Conservation (phyloP, 2,329 filamentous ascomycete genomes). For the Colletotrichum ledebouriae region DNA sequence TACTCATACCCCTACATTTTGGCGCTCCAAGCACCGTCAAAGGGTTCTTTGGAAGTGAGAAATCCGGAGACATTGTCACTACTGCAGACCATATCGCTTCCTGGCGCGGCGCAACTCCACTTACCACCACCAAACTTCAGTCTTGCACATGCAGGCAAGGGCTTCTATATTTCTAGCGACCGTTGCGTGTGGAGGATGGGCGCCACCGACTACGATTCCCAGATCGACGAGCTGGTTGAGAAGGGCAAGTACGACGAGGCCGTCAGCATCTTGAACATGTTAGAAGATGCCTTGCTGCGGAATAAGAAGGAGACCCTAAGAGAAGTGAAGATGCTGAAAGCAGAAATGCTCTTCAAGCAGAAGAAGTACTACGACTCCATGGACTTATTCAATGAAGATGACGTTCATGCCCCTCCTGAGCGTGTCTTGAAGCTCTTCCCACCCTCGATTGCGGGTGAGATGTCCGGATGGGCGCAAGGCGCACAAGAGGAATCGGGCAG, state of each 20-base stretch:
- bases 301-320: conserved; percentile 86
- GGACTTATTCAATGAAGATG: conserved; percentile 86
- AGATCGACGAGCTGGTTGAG: conserved; percentile 85
- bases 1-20: conserved; percentile 98
- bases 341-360: conserved; percentile 84
- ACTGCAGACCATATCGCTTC: conserved; percentile 85
- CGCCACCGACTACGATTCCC: conserved; percentile 89
- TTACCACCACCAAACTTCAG: conserved; percentile 94
- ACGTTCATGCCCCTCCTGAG: conserved; percentile 90
- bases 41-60: conserved; percentile 88
- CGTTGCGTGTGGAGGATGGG: conserved; percentile 96
- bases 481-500: conserved; percentile 60
- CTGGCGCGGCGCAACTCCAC: conserved; percentile 86
- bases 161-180: conserved; percentile 93
- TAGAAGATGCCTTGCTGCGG: conserved; percentile 90
- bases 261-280: conserved; percentile 87
- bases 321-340: conserved; percentile 92
- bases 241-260: conserved; percentile 87
- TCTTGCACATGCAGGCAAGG: conserved; percentile 95
- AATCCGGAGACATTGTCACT: conserved; percentile 94
- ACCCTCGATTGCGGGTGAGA: conserved; percentile 82
- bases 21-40: conserved; percentile 84
- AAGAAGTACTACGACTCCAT: conserved; percentile 88
- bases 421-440: conserved; percentile 90
- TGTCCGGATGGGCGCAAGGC: conserved; percentile 68